Evolutionary conservation across 257 asterid genomes (phyloP).

Genomic region (Solanum pennellii): DNA sequence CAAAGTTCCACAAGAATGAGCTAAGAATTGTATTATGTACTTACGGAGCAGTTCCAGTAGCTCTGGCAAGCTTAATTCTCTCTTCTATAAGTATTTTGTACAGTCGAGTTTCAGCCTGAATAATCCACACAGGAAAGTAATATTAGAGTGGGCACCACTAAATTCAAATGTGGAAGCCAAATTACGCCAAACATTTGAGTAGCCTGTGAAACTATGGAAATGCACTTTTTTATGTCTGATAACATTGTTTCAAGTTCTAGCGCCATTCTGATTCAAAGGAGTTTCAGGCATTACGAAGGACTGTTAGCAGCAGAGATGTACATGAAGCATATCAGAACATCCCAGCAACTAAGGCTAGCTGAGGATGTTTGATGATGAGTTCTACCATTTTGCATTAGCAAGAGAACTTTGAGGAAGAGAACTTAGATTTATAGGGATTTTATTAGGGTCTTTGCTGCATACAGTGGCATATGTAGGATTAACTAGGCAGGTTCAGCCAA

Average conservation of each 20-base stretch:
- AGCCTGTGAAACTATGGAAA: not conserved
- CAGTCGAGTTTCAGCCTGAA: conserved; percentile 65
- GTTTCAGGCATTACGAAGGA: not conserved
- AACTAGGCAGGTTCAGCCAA: not conserved
- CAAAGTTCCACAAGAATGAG: not conserved
- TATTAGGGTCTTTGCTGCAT: not conserved
- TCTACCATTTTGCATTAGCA: not conserved
- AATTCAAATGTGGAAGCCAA: not conserved
- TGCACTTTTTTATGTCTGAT: not conserved
- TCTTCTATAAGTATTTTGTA: conserved; percentile 68
- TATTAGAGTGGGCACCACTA: not conserved
- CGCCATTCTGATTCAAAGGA: not conserved
- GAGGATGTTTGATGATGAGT: not conserved
- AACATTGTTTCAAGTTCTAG: not conserved
- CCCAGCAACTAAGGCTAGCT: not conserved
- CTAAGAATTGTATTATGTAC: conserved; percentile 9
- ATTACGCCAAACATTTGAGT: not conserved
- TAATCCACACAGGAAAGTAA: conserved; percentile 1
- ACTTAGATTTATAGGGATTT: not conserved
- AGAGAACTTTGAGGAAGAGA: not conserved
- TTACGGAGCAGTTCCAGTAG: conserved; percentile 82
- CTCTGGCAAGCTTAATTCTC: conserved; percentile 81
- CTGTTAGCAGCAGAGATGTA: not conserved
- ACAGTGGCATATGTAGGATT: not conserved
- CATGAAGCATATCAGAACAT: not conserved